phyloP scores from a whole-genome alignment of 192 early-diverging fungal genomes.

The Martensiomyces pterosporus region DNA sequence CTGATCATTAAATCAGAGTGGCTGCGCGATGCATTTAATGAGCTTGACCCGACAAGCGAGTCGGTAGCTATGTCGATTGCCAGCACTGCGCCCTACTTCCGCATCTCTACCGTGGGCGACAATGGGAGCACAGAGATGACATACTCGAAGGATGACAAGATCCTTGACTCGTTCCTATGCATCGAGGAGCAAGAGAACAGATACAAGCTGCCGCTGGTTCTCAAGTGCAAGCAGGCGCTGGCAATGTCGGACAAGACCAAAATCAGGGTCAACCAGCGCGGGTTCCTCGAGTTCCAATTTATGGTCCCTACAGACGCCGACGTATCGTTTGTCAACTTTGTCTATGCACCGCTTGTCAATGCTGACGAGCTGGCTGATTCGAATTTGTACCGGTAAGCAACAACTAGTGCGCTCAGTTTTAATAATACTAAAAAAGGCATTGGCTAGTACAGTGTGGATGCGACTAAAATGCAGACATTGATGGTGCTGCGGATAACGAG shows the following conservation, averaged over 20 bases:
- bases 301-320: slow-evolving; percentile 49
- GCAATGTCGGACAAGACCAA: slow-evolving; percentile 52
- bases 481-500: no score
- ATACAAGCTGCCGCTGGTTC: slow-evolving; percentile 46
- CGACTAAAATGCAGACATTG: no score
- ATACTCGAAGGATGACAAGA: slow-evolving; percentile 53
- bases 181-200: slow-evolving; percentile 40
- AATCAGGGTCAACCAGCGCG: slow-evolving; percentile 51
- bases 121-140: slow-evolving; percentile 54
- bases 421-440: no score
- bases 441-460: no score
- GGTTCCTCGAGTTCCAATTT: slow-evolving; percentile 55
- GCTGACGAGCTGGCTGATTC: no score
- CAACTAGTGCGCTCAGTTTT: no score
- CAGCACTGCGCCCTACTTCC: slow-evolving; percentile 47
- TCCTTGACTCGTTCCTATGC: slow-evolving; percentile 54
- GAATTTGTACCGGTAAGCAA: no score
- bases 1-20: slow-evolving; percentile 55
- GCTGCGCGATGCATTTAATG: slow-evolving; percentile 55
- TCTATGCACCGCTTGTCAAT: slow-evolving; percentile 34
- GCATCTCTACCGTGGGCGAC: slow-evolving; percentile 46
- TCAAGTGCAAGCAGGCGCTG: slow-evolving; percentile 49
- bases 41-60: slow-evolving; percentile 55
- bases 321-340: slow-evolving; percentile 47
- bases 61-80: slow-evolving; percentile 43